These are phyloP conservation scores for Pichia rugopelliculosa DNA, from an alignment of 805 yeast species.

Conservation along the genomic window DNA sequence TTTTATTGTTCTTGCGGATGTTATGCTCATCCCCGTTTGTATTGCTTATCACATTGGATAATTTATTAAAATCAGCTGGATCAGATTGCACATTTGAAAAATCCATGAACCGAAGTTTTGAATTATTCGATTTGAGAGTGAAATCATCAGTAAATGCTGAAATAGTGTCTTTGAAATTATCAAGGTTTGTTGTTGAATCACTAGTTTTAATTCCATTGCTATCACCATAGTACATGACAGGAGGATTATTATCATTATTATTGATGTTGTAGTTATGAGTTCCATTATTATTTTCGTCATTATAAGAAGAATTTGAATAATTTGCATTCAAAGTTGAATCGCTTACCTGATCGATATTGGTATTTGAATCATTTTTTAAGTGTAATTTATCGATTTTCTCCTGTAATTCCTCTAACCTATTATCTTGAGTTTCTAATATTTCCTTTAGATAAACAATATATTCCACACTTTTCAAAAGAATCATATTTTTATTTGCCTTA, in stretches of 20 bases:
- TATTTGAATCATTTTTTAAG: background rate
- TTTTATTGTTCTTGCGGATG: background rate
- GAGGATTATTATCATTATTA: background rate
- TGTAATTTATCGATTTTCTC: constrained; percentile 28
- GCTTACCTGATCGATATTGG: no score
- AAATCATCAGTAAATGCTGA: constrained; percentile 5
- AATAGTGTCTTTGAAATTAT: background rate
- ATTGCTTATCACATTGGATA: background rate
- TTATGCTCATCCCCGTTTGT: background rate
- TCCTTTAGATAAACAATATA: constrained; percentile 61
- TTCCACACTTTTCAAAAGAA: constrained; percentile 70
- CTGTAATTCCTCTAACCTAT: constrained; percentile 35
- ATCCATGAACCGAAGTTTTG: constrained; percentile 8
- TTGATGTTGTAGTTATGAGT: background rate
- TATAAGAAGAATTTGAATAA: background rate
- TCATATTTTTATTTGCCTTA: constrained; percentile 77
- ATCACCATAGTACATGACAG: background rate
- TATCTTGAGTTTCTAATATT: constrained; percentile 51
- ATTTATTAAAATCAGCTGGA: constrained; percentile 5
- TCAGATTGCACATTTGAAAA: constrained; percentile 3
- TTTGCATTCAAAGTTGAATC: background rate
- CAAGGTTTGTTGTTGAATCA: background rate
- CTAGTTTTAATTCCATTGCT: background rate
- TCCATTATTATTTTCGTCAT: background rate
- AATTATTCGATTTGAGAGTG: background rate